Evolutionary conservation across 179 eudicot genomes (phyloP), one percentile per base, ranked within the genome.

Genomic region (Beta lomatogona): DNA sequence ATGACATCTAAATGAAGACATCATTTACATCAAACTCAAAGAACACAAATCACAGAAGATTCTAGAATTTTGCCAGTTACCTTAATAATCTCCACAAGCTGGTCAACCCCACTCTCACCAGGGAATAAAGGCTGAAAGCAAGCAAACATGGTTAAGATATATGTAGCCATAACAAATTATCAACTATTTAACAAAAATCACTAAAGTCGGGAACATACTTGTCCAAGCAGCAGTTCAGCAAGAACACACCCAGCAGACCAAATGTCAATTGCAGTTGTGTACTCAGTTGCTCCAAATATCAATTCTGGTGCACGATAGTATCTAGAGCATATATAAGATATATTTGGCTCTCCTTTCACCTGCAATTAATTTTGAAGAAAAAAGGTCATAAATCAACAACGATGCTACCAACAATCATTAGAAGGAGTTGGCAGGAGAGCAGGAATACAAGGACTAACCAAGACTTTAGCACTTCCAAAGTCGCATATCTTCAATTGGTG

Each of bases 191-290:
- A 68, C n/a, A 41, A 78, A 15, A 64, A 11, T 8, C 12, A 53
- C 11, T 44, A 9, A 45, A 68, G 48, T 6, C 4, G n/a, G 25
- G 15, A 19, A 77, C 65, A 8, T 86, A 95, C 98, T 89, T 92
- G 93, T 82, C 99, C 98, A 84, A 92, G 93, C 59, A 95, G 88
- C 18, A 95, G 86, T 80, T 95, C 98, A 46, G 98, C 97, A 79
- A 94, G 90, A 84, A 94, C 99, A 86, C 99, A 95, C 2, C 98
- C 98, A 86, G 90, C 95, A 76, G 99, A 94, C 99, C 99, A 95
- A 63, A 94, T 86, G 73, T 95, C 99, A 82, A 93, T 95, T 58
- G 92, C 92, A 52, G 94, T 90, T 54, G 95, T 90, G 84, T 93
- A 95, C 79, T 95, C 99, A 21, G 98, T 92, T 60, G 98, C 98